phyloP scores from a whole-genome alignment of 345 rosid species.

The Sapria himalayana region DNA sequence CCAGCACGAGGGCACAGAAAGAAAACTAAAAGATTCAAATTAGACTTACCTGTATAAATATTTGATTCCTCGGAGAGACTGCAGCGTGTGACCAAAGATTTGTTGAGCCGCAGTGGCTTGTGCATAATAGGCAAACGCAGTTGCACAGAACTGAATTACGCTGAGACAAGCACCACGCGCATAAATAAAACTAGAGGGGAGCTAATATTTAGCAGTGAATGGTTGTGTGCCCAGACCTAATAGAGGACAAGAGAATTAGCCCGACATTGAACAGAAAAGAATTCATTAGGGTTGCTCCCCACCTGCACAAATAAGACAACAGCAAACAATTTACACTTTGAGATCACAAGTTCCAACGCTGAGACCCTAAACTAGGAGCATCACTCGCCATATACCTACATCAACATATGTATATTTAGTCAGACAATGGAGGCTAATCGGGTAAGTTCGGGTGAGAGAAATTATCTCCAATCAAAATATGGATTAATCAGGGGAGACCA shows the following conservation, averaged over 20 bases:
- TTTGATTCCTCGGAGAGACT: slow-evolving; percentile 88
- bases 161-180: slow-evolving; percentile 19
- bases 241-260: slow-evolving; percentile 79
- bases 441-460: no score
- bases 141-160: slow-evolving; percentile 87
- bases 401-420: no score
- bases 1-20: neutral
- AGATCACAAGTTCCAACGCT: no score
- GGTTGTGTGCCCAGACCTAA: slow-evolving; percentile 32
- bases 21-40: neutral
- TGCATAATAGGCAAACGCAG: slow-evolving; percentile 92
- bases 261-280: slow-evolving; percentile 97
- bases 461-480: no score
- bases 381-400: no score
- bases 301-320: no score
- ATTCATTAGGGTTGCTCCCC: slow-evolving; percentile 99
- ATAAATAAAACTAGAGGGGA: neutral
- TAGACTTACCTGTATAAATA: slow-evolving; percentile 75
- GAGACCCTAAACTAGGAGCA: no score
- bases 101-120: slow-evolving; percentile 99
- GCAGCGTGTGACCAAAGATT: slow-evolving; percentile 92
- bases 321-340: no score
- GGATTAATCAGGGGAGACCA: no score
- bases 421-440: no score
- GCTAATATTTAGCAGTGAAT: neutral